Conservation (phyloP, 805 yeast species). For the Candida lessepsii region DNA sequence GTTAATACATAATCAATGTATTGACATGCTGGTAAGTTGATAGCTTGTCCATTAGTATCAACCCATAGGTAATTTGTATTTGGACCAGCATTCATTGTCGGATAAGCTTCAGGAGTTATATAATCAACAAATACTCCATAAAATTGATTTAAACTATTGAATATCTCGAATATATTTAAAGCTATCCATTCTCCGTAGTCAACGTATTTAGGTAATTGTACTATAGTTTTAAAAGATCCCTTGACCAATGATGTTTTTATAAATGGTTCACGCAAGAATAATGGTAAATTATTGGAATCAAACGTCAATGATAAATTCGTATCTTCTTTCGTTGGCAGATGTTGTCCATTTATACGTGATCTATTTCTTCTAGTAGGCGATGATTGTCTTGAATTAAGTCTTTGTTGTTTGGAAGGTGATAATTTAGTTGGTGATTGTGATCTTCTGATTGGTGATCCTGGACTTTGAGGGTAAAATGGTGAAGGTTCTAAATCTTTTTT, state of each 20-base stretch:
- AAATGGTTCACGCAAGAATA: conserved; percentile 89
- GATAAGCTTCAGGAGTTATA: conserved; percentile 84
- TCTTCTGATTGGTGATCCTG: conserved; percentile 35
- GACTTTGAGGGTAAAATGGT: conserved; percentile 29
- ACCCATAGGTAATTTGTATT: conserved; percentile 89
- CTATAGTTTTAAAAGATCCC: conserved; percentile 95
- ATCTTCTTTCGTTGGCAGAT: conserved; percentile 10
- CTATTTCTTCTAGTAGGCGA: conserved; percentile 23
- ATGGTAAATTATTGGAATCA: conserved; percentile 36
- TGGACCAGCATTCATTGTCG: conserved; percentile 96
- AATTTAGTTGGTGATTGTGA: conserved; percentile 39
- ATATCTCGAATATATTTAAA: conserved; percentile 84
- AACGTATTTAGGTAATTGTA: conserved; percentile 90
- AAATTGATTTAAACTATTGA: conserved; percentile 80
- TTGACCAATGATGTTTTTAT: conserved; percentile 92
- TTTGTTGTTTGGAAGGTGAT: conserved; percentile 27
- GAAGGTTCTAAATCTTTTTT: conserved; percentile 35
- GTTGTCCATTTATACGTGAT: conserved; percentile 7
- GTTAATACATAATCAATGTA: conserved; percentile 89
- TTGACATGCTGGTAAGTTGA: conserved; percentile 86
- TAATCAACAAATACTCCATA: conserved; percentile 90
- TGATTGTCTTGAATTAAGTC: conserved; percentile 14
- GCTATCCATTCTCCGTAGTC: conserved; percentile 97
- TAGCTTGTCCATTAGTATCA: conserved; percentile 71
- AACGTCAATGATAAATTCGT: background rate